These are phyloP conservation scores for Periconia sp. DNA, from an alignment of 2,329 filamentous ascomycete genomes.

Conservation along the genomic window DNA sequence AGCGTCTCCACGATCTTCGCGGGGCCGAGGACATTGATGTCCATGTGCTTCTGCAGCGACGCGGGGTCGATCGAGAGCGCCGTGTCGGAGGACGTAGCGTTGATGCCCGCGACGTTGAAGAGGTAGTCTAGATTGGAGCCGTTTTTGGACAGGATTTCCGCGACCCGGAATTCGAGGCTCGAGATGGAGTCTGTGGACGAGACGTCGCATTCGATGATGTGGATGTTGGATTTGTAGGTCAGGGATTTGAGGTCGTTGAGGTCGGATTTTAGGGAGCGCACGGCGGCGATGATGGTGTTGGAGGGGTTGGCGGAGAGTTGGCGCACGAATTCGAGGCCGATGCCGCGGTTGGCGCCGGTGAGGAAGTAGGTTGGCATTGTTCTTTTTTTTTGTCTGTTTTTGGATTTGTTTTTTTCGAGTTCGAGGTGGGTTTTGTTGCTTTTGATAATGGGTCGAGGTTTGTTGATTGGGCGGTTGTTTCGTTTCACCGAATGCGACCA, in stretches of 20 bases:
- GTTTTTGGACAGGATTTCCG: slow-evolving; percentile 34
- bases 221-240: slow-evolving; percentile 28
- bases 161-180: slow-evolving; percentile 39
- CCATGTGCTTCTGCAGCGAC: slow-evolving; percentile 45
- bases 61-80: slow-evolving; percentile 43
- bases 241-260: slow-evolving; percentile 31
- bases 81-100: slow-evolving; percentile 40
- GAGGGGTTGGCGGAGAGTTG: slow-evolving; percentile 30
- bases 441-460: not conserved
- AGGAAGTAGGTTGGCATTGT: slow-evolving; percentile 37
- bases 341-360: slow-evolving; percentile 35
- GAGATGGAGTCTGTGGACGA: slow-evolving; percentile 30
- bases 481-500: not conserved
- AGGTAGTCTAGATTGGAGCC: slow-evolving; percentile 45
- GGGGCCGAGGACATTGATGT: slow-evolving; percentile 52
- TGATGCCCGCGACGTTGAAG: slow-evolving; percentile 48
- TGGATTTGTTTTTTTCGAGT: not conserved
- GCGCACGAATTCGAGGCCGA: slow-evolving; percentile 34
- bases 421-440: not conserved
- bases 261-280: slow-evolving; percentile 38
- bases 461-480: not conserved
- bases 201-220: slow-evolving; percentile 48
- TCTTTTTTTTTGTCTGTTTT: not conserved
- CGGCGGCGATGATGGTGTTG: slow-evolving; percentile 45
- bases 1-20: slow-evolving; percentile 49